Evolutionary conservation across 2,329 filamentous ascomycete genomes (phyloP).

Genomic region (Cladophialophora chaetospira): DNA sequence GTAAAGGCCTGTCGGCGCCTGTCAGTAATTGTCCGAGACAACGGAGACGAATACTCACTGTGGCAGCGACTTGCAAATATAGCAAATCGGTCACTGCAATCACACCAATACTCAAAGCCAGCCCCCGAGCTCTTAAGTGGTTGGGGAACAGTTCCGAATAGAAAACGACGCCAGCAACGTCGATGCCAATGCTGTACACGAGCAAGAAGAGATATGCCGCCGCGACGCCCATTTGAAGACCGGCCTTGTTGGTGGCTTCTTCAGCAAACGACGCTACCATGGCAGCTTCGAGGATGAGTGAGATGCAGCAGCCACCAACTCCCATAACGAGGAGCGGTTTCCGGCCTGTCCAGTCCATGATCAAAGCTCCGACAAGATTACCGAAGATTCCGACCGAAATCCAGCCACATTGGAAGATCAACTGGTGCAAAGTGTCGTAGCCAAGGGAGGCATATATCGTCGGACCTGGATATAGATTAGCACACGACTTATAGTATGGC

Average conservation of each 20-base stretch:
- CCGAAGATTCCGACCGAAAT: conserved; percentile 25
- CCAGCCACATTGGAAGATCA: conserved; percentile 27
- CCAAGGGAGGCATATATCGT: conserved; percentile 27
- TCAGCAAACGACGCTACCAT: conserved; percentile 38
- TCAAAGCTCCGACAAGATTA: conserved; percentile 23
- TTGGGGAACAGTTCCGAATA: conserved; percentile 27
- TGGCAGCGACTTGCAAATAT: conserved; percentile 18
- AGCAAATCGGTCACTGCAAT: conserved; percentile 22
- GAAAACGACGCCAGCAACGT: conserved; percentile 25
- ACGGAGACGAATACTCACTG: conserved; percentile 12
- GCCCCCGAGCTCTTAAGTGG: conserved; percentile 22
- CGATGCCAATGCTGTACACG: conserved; percentile 42
- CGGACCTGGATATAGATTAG: conserved; percentile 9
- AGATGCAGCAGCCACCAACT: conserved; percentile 22
- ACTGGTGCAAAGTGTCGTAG: conserved; percentile 21
- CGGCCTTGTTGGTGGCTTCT: conserved; percentile 31
- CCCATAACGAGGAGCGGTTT: conserved; percentile 36
- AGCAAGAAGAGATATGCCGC: conserved; percentile 45
- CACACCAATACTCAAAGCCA: conserved; percentile 17
- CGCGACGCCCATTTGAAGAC: conserved; percentile 42
- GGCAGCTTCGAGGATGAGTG: conserved; percentile 28
- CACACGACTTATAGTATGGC: not conserved
- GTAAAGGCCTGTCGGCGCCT: conserved; percentile 34
- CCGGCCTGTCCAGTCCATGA: conserved; percentile 31
- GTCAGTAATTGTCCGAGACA: conserved; percentile 33